Evolutionary conservation across 805 yeast genomes (phyloP), one percentile per base, ranked within the genome.

Genomic region (Yarrowia sp.): DNA sequence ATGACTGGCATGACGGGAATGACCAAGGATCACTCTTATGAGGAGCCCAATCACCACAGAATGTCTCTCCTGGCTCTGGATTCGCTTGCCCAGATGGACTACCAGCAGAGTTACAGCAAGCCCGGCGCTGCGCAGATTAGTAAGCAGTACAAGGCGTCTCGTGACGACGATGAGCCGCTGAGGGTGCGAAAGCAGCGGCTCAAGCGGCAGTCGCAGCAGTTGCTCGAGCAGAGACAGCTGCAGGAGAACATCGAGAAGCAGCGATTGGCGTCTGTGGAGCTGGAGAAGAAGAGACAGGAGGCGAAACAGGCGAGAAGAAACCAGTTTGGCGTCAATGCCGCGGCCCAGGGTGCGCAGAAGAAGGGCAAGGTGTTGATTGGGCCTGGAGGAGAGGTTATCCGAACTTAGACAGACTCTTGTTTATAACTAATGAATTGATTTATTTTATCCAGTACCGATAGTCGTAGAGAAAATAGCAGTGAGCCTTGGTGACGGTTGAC

Each of bases 361-460:
- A 61, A 61, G 55, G 66, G 55, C 30, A 61, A 61, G 66, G 66
- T 61, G 55, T 36, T 61, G 55, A 61, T 61, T 47, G 66, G 66
- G 2, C 66, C 66, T 4, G 66, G 66, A 7, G 66, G 66, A 24
- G 66, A 61, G 66, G 66, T 61, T n/a, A 61, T 61, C 14, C 15
- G 61, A 10, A 55, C 61, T 6, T 55, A 38, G 30, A 24, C n/a
- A n/a, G n/a, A n/a, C n/a, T n/a, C n/a, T n/a, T n/a, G n/a, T n/a
- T 7, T 24, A 7, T 24, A 24, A 24, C 30, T 24, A 24, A 24
- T 24, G 30, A 24, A 24, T 24, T 24, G 30, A 24, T 24, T 24
- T 24, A 24, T 24, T 24, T 4, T 24, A 24, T 24, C 5, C 3
- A n/a, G n/a, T n/a, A n/a, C n/a, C n/a, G n/a, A n/a, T n/a, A 24